These are phyloP conservation scores for Geoglossum glabrum DNA, from an alignment of 495 filamentous ascomycete genomes.

Conservation along the genomic window DNA sequence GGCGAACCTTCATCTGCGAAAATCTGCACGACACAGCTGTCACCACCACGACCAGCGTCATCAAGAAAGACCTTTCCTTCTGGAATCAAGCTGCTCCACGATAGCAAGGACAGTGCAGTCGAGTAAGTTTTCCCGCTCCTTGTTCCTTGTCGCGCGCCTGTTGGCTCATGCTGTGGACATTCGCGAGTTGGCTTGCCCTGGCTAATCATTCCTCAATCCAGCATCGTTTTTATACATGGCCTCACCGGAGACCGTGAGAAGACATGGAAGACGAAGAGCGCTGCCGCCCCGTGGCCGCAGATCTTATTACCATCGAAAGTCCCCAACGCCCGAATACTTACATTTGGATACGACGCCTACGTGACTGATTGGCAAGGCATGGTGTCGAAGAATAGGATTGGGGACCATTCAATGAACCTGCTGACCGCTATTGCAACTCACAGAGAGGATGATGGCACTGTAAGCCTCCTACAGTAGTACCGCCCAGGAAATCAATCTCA, in stretches of 20 bases:
- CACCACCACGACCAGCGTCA: neutral
- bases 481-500: neutral
- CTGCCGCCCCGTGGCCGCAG: constrained; percentile 39
- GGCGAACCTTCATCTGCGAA: too few species aligned
- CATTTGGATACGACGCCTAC: constrained; percentile 72
- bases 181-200: too few species aligned
- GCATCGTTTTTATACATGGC: constrained; percentile 42
- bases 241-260: constrained; percentile 57
- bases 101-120: neutral
- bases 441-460: constrained; percentile 10
- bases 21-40: too few species aligned
- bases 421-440: constrained; percentile 29
- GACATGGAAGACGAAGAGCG: constrained; percentile 41
- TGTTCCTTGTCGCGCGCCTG: neutral
- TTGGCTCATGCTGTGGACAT: too few species aligned
- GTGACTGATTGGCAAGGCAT: constrained; percentile 32
- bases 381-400: constrained; percentile 50
- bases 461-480: neutral
- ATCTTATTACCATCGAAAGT: constrained; percentile 50
- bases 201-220: neutral
- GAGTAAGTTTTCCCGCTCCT: neutral
- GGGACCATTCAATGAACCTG: constrained; percentile 67
- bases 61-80: neutral
- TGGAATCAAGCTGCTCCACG: neutral
- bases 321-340: constrained; percentile 36